phyloP scores from a whole-genome alignment of 2,329 filamentous ascomycete species.

The Neofusicoccum cordaticola region DNA sequence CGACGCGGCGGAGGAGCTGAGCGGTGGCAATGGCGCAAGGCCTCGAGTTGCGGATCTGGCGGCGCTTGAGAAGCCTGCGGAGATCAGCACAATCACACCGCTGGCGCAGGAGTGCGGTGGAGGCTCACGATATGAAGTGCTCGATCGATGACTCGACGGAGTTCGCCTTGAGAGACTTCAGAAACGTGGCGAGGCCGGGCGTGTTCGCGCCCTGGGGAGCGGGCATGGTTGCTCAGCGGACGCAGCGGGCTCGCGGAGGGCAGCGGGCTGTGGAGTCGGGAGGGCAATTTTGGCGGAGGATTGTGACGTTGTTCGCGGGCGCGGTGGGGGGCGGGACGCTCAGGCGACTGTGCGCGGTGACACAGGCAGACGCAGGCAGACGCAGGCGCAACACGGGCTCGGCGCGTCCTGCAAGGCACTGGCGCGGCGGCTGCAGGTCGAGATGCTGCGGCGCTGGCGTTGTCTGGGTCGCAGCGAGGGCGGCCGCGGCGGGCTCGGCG shows the following conservation, averaged over 20 bases:
- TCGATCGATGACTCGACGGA: constrained; percentile 81
- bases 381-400: background rate
- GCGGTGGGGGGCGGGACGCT: background rate
- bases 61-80: constrained; percentile 72
- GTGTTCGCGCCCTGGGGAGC: constrained; percentile 57
- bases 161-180: constrained; percentile 73
- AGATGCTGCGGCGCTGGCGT: background rate
- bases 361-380: background rate
- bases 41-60: constrained; percentile 84
- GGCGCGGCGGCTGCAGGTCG: background rate
- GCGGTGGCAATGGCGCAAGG: constrained; percentile 89
- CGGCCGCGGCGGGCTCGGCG: background rate
- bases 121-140: constrained; percentile 71
- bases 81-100: constrained; percentile 18
- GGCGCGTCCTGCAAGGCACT: constrained; percentile 8
- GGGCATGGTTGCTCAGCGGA: constrained; percentile 51
- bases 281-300: background rate
- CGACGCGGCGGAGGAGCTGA: constrained; percentile 80
- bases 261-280: too few species aligned
- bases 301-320: constrained; percentile 7
- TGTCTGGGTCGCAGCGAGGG: background rate
- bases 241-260: background rate
- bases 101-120: constrained; percentile 12
- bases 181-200: constrained; percentile 73
- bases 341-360: background rate